These are phyloP conservation scores for Debaryomyces singareniensis DNA, from an alignment of 1,139 yeast genomes.

Conservation along the genomic window DNA sequence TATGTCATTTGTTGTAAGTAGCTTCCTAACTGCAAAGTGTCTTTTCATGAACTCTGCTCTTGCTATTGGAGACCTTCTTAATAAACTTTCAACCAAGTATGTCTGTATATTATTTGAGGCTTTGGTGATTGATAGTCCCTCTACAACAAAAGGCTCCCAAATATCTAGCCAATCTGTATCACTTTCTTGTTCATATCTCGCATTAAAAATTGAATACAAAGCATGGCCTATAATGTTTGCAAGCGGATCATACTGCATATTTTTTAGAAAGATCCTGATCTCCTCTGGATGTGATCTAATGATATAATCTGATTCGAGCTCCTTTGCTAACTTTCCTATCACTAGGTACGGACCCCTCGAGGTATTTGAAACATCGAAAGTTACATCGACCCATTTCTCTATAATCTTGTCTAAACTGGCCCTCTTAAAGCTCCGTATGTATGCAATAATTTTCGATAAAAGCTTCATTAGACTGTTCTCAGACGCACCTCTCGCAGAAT, in stretches of 20 bases:
- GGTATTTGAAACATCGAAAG: constrained; percentile 38
- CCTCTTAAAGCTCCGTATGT: constrained; percentile 11
- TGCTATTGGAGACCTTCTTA: constrained; percentile 39
- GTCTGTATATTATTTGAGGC: constrained; percentile 45
- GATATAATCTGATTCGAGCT: constrained; percentile 33
- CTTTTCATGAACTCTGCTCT: constrained; percentile 22
- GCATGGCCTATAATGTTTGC: constrained; percentile 68
- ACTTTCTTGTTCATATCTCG: constrained; percentile 10
- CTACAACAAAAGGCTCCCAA: constrained; percentile 44
- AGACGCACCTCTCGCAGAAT: constrained; percentile 63
- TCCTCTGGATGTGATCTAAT: constrained; percentile 39
- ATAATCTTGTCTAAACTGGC: constrained; percentile 14
- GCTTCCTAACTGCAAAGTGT: constrained; percentile 4
- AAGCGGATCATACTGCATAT: constrained; percentile 52
- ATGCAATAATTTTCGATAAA: constrained; percentile 11
- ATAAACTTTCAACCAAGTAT: constrained; percentile 58
- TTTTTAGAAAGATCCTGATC: constrained; percentile 35
- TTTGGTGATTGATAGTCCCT: constrained; percentile 21
- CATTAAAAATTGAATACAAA: constrained; percentile 39
- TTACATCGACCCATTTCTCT: constrained; percentile 37
- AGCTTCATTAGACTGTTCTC: constrained; percentile 62
- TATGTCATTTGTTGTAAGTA: constrained; percentile 17
- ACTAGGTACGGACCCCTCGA: constrained; percentile 56
- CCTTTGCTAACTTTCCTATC: constrained; percentile 49
- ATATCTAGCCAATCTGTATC: constrained; percentile 41